Percentiles rank a stretch among this genome's conserved stretches.
Evolutionary conservation across 495 filamentous ascomycete genomes (phyloP).

Genomic region (Aspergillus olivimuriae): DNA sequence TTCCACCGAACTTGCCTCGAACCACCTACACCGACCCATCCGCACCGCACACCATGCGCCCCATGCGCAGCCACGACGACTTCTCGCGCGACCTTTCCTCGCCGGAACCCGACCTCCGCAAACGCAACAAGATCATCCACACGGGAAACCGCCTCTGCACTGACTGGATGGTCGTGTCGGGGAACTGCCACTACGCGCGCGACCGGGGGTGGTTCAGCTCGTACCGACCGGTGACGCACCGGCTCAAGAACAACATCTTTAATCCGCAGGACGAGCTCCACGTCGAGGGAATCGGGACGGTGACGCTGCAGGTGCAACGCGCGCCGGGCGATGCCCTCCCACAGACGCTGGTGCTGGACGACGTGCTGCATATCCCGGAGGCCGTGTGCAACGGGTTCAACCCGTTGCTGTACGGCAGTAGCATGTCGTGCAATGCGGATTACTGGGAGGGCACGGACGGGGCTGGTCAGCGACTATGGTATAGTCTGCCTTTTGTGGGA

Average conservation of each 20-base stretch:
- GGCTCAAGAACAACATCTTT: slow-evolving; percentile 18
- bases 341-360: slow-evolving; percentile 15
- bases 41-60: not conserved
- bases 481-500: slow-evolving; percentile 13
- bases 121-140: slow-evolving; percentile 4
- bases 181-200: slow-evolving; percentile 27
- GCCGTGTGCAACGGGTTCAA: slow-evolving; percentile 28
- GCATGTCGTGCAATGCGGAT: slow-evolving; percentile 14
- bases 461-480: slow-evolving; percentile 15
- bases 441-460: slow-evolving; percentile 18
- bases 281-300: slow-evolving; percentile 20
- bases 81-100: slow-evolving; percentile 8
- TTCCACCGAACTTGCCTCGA: not conserved
- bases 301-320: slow-evolving; percentile 12
- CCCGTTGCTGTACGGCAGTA: slow-evolving; percentile 19
- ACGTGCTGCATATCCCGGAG: slow-evolving; percentile 26
- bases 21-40: not conserved
- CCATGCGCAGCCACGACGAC: slow-evolving; percentile 8
- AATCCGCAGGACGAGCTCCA: slow-evolving; percentile 18
- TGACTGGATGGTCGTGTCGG: slow-evolving; percentile 27
- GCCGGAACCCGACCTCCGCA: not conserved
- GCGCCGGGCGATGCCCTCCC: slow-evolving; percentile 3
- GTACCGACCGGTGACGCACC: slow-evolving; percentile 15
- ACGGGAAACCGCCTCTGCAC: slow-evolving; percentile 8
- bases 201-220: slow-evolving; percentile 18